A percentile compares a stretch with the other conserved stretches of the same genome.
Conservation (phyloP, 2,329 filamentous ascomycete genomes). For the Pyrenochaeta sp. region DNA sequence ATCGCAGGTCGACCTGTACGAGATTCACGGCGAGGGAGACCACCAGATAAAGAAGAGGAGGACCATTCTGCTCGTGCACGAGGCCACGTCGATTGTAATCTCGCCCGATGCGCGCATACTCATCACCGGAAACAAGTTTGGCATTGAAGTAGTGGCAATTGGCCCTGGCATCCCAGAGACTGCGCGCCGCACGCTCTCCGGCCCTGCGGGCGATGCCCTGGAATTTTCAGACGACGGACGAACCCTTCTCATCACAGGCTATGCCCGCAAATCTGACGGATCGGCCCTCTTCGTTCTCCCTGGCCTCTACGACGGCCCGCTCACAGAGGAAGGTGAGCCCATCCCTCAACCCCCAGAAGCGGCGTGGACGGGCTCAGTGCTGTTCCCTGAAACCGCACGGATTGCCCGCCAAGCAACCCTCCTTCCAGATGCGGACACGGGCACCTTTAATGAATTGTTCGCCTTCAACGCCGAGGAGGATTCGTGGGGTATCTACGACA, state of each 20-base stretch:
- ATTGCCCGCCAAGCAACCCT: slow-evolving; percentile 50
- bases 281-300: slow-evolving; percentile 50
- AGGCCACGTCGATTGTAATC: slow-evolving; percentile 78
- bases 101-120: slow-evolving; percentile 83
- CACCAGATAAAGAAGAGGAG: slow-evolving; percentile 71
- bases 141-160: slow-evolving; percentile 86
- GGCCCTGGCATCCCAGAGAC: slow-evolving; percentile 62
- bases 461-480: slow-evolving; percentile 51
- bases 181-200: slow-evolving; percentile 44
- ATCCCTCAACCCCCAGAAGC: slow-evolving; percentile 45
- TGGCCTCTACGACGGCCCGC: slow-evolving; percentile 48
- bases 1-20: slow-evolving; percentile 87
- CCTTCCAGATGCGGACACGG: slow-evolving; percentile 47
- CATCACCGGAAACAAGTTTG: slow-evolving; percentile 83
- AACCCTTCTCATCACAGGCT: slow-evolving; percentile 49
- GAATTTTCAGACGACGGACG: slow-evolving; percentile 51
- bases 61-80: slow-evolving; percentile 78
- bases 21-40: slow-evolving; percentile 58
- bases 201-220: slow-evolving; percentile 45
- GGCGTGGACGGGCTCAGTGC: slow-evolving; percentile 49
- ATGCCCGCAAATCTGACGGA: slow-evolving; percentile 43
- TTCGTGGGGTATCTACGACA: slow-evolving; percentile 51
- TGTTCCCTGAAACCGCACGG: slow-evolving; percentile 50
- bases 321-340: slow-evolving; percentile 50
- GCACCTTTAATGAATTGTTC: slow-evolving; percentile 50